Evolutionary conservation across 2,329 filamentous ascomycete species (phyloP).

Genomic region (Dactylellina drechsleri): DNA sequence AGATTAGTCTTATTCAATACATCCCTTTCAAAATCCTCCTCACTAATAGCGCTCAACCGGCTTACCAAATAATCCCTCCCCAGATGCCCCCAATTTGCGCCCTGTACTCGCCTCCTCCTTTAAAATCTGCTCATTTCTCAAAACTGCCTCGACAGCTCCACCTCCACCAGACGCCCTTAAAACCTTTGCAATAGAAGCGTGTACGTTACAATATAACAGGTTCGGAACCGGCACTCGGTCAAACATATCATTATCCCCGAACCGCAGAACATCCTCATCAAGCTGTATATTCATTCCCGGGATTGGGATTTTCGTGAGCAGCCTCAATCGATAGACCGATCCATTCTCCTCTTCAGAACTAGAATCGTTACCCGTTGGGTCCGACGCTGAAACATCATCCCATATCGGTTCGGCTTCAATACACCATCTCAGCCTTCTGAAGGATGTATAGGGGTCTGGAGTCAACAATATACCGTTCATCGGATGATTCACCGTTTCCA

Average conservation of each 20-base stretch:
- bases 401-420: conserved; percentile 43
- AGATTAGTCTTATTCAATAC: neutral
- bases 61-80: conserved; percentile 42
- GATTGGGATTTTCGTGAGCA: conserved; percentile 17
- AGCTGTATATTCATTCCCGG: conserved; percentile 27
- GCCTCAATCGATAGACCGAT: conserved; percentile 28
- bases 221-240: conserved; percentile 24
- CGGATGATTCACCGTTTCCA: conserved; percentile 26
- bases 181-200: conserved; percentile 35
- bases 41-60: conserved; percentile 43
- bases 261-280: conserved; percentile 32
- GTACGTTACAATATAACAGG: conserved; percentile 33
- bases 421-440: conserved; percentile 38
- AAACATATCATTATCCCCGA: conserved; percentile 29
- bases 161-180: conserved; percentile 30
- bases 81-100: conserved; percentile 39
- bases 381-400: conserved; percentile 17
- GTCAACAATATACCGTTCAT: conserved; percentile 35
- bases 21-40: conserved; percentile 9
- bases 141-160: conserved; percentile 31
- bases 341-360: conserved; percentile 1
- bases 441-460: conserved; percentile 20
- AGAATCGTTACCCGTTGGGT: conserved; percentile 1
- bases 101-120: conserved; percentile 46
- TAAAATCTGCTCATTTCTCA: conserved; percentile 26